These are phyloP conservation scores for Neoarthrinium moseri DNA, from an alignment of 2,329 filamentous ascomycete genomes.

Conservation along the genomic window DNA sequence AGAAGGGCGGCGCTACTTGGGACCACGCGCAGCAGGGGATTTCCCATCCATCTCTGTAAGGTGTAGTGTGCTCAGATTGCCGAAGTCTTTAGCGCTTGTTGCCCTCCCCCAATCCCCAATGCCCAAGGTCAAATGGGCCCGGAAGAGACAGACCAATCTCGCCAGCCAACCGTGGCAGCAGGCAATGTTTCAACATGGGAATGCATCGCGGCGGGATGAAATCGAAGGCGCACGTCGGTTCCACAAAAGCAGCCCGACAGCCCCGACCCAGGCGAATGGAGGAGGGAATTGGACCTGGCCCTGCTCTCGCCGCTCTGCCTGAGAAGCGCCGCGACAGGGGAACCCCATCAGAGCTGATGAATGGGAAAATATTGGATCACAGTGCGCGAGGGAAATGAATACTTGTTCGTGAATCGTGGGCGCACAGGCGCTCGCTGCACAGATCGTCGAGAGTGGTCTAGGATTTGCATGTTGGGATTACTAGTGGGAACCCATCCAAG, in stretches of 20 bases:
- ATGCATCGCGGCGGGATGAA: background rate
- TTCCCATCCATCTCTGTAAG: constrained; percentile 1
- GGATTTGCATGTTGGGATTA: constrained; percentile 6
- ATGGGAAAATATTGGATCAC: background rate
- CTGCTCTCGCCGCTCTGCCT: too few relatives aligned
- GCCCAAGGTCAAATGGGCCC: too few relatives aligned
- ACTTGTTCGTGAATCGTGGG: background rate
- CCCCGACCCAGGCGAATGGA: too few relatives aligned
- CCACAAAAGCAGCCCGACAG: too few relatives aligned
- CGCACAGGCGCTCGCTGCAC: constrained; percentile 1
- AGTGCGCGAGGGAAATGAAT: background rate
- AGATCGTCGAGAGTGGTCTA: background rate
- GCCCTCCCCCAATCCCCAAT: too few relatives aligned
- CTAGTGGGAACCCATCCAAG: constrained; percentile 1
- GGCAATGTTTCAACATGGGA: too few relatives aligned
- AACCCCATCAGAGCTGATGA: background rate
- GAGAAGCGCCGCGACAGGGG: too few relatives aligned
- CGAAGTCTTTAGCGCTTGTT: constrained; percentile 11
- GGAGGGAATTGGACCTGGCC: too few relatives aligned
- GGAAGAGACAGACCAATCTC: too few relatives aligned
- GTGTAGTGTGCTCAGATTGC: constrained; percentile 9
- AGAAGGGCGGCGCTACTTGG: constrained; percentile 1
- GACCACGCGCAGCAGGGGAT: constrained; percentile 1
- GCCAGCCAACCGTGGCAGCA: too few relatives aligned
- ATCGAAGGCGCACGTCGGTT: background rate